phyloP scores from a whole-genome alignment of 2,329 filamentous ascomycete genomes.

The Curvularia sp. region DNA sequence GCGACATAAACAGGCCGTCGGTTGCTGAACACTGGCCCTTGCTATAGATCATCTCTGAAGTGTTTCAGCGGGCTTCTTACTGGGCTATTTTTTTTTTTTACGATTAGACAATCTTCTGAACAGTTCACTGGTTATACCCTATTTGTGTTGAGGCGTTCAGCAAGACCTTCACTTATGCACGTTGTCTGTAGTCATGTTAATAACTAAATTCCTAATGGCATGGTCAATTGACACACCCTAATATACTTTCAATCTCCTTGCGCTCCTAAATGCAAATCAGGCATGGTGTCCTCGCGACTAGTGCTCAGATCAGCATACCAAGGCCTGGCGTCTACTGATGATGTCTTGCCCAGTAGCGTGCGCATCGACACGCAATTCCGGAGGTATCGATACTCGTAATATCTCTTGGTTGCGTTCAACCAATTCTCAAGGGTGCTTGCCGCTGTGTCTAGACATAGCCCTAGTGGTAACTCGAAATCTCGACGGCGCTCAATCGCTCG shows the following conservation, averaged over 20 bases:
- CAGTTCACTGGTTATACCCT: slow-evolving; percentile 32
- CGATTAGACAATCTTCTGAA: slow-evolving; percentile 12
- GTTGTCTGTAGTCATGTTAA: slow-evolving; percentile 40
- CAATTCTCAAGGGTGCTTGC: not conserved
- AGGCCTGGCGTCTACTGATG: not conserved
- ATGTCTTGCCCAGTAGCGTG: not conserved
- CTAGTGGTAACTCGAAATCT: slow-evolving; percentile 1
- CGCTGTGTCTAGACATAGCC: not conserved
- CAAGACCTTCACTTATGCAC: slow-evolving; percentile 18
- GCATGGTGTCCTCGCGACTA: not conserved
- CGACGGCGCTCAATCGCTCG: slow-evolving; percentile 69
- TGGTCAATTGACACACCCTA: slow-evolving; percentile 30
- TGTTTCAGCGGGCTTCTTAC: not conserved
- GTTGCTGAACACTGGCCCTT: slow-evolving; percentile 8
- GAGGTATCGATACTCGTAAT: not conserved
- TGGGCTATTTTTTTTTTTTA: slow-evolving; percentile 8
- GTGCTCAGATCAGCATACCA: not conserved
- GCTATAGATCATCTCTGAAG: not conserved
- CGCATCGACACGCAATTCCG: not conserved
- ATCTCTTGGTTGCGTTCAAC: slow-evolving; percentile 1
- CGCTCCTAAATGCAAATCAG: not conserved
- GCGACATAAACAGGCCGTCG: not conserved
- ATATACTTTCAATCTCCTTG: slow-evolving; percentile 6
- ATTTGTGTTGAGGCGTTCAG: slow-evolving; percentile 17
- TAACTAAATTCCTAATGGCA: slow-evolving; percentile 25